phyloP scores from a whole-genome alignment of 768 basidiomycete species.

The Lepiota subincarnata region DNA sequence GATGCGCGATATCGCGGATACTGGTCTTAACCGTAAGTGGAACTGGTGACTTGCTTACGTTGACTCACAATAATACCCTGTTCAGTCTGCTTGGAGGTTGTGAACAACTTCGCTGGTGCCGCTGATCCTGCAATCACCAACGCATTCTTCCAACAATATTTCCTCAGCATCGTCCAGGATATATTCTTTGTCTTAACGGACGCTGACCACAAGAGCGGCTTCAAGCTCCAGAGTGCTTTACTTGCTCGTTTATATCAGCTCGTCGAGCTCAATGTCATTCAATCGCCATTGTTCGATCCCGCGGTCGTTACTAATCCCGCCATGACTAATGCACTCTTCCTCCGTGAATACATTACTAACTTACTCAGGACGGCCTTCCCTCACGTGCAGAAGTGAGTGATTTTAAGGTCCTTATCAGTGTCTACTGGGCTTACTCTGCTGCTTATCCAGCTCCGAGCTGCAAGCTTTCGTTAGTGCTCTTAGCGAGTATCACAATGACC shows the following conservation, averaged over 20 bases:
- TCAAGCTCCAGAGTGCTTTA: slow-evolving; percentile 92
- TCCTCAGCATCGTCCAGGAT: slow-evolving; percentile 89
- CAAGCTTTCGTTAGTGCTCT: slow-evolving; percentile 64
- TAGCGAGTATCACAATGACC: slow-evolving; percentile 70
- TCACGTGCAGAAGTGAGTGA: slow-evolving; percentile 77
- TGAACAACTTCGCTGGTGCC: slow-evolving; percentile 85
- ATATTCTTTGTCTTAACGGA: slow-evolving; percentile 97
- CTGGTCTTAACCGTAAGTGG: slow-evolving; percentile 68
- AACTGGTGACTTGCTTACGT: slow-evolving; percentile 2
- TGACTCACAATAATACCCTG: slow-evolving; percentile 5
- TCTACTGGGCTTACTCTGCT: slow-evolving; percentile 10
- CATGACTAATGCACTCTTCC: slow-evolving; percentile 74
- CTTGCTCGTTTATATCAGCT: slow-evolving; percentile 92
- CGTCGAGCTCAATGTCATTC: slow-evolving; percentile 72
- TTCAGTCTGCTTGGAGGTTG: slow-evolving; percentile 85
- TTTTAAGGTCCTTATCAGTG: slow-evolving; percentile 12
- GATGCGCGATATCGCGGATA: slow-evolving; percentile 97
- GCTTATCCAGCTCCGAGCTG: slow-evolving; percentile 56
- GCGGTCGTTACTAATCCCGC: slow-evolving; percentile 62
- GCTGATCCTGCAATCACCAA: slow-evolving; percentile 78
- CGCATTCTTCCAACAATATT: slow-evolving; percentile 95
- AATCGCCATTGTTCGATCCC: slow-evolving; percentile 82
- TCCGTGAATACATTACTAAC: slow-evolving; percentile 83
- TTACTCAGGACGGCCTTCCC: slow-evolving; percentile 87
- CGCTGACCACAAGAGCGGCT: slow-evolving; percentile 97